Base-by-base conservation (phyloP, 257 asterid genomes). In the Solanum sejunctum region DNA sequence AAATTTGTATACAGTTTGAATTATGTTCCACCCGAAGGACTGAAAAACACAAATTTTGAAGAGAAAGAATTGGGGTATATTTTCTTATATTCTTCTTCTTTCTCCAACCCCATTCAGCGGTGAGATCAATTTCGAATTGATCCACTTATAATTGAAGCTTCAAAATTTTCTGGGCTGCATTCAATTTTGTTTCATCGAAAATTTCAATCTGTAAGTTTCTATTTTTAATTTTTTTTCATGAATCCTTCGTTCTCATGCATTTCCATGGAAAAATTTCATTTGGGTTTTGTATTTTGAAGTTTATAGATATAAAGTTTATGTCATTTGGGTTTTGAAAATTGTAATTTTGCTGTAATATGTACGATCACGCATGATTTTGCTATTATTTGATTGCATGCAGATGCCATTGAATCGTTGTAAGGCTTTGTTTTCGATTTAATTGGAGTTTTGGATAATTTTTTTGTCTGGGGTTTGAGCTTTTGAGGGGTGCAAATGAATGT, bases 401-500 rank as follows among this genome's bases (percentile, higher is more conserved):
- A 77, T 69, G 51, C 36, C 11, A 51, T 77, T 51, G 82, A 45
- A 3, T 67, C 3, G 8, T 63, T 63, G 18, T 63, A 63, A 63
- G 71, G 80, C 11, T 43, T 36, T 71, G 36, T 71, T 43, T 45
- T 71, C 3, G 11, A 43, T 71, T 71, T 41, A 39, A 10, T 45
- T 70, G 78, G 80, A 72, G 36, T 43, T 72, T 6, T 72, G 1
- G 6, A 49, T 23, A 45, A 13, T 75, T 75, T 66, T 47, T 45
- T 60, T 75, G 8, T 75, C 43, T 12, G 57, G 86, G 90, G 87
- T 85, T 85, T 54, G 54, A 82, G 85, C 47, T 58, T 32, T 39
- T 84, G 78, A 85, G 86, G 83, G 32, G 88, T 82, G 85, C 83
- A 92, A 89, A 95, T 95, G 99, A 91, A 92, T 89, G 93, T 95